Evolutionary conservation across 345 rosid genomes (phyloP), one percentile per base, ranked within the genome.

Genomic region (Rhizophora mangle): DNA sequence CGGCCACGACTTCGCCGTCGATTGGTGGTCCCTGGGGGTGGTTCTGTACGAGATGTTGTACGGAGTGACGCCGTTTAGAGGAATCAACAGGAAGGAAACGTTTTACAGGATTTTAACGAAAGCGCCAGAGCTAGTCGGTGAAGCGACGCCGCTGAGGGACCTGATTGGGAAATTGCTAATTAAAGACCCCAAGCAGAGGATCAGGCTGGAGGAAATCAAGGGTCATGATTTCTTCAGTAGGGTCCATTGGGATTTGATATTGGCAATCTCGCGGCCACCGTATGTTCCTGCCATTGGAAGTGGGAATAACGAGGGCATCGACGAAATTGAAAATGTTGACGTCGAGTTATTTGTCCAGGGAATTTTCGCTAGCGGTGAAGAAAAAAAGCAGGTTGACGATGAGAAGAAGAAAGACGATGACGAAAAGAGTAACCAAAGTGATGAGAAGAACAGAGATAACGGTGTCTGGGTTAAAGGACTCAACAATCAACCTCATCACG

Each of bases 11-110:
- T 94, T 87, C 61, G 86, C 90, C n/a, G 96, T 88, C 5, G 98
- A 94, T 64, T 89, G 89, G 97, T 91, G 98, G 98, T 91, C 96
- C 19, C 74, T 94, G 3, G 98, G 98, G 26, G 74, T 94, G 29
- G 84, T 94, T 51, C 77, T 94, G 8, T 81, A 94, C 74, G 98
- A 94, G 82, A 94, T 94, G 98, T 67, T 94, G 70, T 91, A 94
- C 51, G 97, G 97, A 7, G 49, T 36, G 76, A 91, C 98, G 63
- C 97, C 98, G 74, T 93, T 90, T 70, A 84, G 65, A 6, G 98
- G 96, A 13, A 37, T 55, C 1, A 88, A 82, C 68, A 79, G 91
- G 67, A 91, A 88, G 72, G 97, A 89, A 27, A 89, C 98, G 0
- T 94, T 94, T 72, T 82, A 66, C 51, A 68, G 80, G 70, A 84